Evolutionary conservation across 768 basidiomycete species (phyloP).

Genomic region (Lactarius sp.): DNA sequence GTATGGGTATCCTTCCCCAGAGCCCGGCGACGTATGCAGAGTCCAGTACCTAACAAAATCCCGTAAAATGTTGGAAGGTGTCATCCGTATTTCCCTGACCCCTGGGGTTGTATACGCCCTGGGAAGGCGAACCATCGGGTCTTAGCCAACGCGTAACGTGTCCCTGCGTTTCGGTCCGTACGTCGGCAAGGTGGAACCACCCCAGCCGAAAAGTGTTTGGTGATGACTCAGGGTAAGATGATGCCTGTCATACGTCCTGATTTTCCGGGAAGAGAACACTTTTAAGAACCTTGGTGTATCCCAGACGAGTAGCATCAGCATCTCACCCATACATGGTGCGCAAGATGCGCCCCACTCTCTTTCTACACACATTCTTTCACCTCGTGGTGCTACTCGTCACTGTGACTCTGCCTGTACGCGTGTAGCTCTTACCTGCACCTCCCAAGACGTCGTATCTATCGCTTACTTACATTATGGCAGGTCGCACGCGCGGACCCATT

Average conservation of each 20-base stretch:
- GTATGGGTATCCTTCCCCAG: background rate
- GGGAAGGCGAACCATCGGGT: slow-evolving; percentile 6
- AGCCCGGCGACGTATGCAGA: background rate
- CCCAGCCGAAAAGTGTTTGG: background rate
- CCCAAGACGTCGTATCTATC: background rate
- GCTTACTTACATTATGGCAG: background rate
- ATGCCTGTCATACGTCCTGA: background rate
- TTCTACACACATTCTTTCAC: slow-evolving; percentile 7
- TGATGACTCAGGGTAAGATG: background rate
- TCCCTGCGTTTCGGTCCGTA: slow-evolving; percentile 6
- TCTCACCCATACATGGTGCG: slow-evolving; percentile 13
- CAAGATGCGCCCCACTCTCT: slow-evolving; percentile 17
- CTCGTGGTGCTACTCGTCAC: background rate
- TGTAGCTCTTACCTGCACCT: background rate
- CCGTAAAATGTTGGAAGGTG: slow-evolving; percentile 10
- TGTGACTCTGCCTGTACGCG: slow-evolving; percentile 1
- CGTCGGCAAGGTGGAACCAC: background rate
- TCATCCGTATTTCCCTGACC: background rate
- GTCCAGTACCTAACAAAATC: slow-evolving; percentile 3
- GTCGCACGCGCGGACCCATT: background rate
- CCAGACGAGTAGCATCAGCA: background rate
- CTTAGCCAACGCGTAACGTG: background rate
- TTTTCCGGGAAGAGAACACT: background rate
- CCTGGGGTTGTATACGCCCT: slow-evolving; percentile 8
- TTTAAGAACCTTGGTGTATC: slow-evolving; percentile 13